These are phyloP conservation scores for Biancaea sappan DNA, from an alignment of 306 rosid genomes.

Conservation along the genomic window DNA sequence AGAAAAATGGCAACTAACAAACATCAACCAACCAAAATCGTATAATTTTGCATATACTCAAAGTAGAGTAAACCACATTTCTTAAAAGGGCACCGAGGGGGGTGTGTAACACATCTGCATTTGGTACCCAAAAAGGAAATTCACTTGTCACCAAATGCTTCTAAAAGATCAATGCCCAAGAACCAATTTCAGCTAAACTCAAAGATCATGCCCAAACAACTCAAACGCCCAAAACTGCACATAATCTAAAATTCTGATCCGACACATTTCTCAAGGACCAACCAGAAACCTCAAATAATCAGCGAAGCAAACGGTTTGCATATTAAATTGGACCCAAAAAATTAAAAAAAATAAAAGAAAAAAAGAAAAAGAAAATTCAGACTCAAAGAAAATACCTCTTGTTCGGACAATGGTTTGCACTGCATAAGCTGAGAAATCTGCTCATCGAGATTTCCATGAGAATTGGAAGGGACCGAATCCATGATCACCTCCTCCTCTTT, in stretches of 20 bases:
- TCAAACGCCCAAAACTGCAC: background rate
- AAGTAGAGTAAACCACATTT: too few species aligned
- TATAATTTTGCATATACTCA: too few species aligned
- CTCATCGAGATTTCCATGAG: conserved; percentile 86
- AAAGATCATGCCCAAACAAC: conserved; percentile 30
- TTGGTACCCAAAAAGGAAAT: too few species aligned
- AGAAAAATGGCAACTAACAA: too few species aligned
- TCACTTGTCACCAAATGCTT: conserved; percentile 2
- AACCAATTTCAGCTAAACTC: conserved; percentile 35
- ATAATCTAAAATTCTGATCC: conserved; percentile 41
- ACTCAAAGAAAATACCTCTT: conserved; percentile 55
- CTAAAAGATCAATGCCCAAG: conserved; percentile 34
- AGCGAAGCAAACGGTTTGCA: background rate
- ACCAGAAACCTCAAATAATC: background rate
- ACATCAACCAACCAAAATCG: too few species aligned
- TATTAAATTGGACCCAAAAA: background rate
- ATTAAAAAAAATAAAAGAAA: background rate
- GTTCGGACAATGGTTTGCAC: conserved; percentile 98
- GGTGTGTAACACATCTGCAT: too few species aligned
- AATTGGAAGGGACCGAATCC: conserved; percentile 85
- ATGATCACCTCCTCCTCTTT: conserved; percentile 38
- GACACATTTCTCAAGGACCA: conserved; percentile 16
- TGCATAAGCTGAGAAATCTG: conserved; percentile 98
- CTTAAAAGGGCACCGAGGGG: too few species aligned
- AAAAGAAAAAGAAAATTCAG: too few species aligned